phyloP scores from a whole-genome alignment of 2,329 filamentous ascomycete species.

The Aspergillus luchuensis region DNA sequence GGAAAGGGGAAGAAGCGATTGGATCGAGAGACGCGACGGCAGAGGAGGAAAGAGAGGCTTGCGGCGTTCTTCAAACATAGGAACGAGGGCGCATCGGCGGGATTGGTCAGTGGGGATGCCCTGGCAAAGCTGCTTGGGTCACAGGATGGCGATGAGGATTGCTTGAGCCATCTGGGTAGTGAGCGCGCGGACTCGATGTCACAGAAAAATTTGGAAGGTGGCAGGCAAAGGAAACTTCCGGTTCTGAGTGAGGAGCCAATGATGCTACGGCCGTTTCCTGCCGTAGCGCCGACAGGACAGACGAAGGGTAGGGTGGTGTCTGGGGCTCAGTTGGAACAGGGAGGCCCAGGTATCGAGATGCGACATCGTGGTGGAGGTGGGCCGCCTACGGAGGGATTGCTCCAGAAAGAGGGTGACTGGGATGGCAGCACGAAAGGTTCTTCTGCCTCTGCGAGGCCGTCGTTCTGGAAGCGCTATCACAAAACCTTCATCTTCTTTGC shows the following conservation, averaged over 20 bases:
- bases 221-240: slow-evolving; percentile 30
- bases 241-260: slow-evolving; percentile 25
- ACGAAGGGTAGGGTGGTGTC: slow-evolving; percentile 68
- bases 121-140: slow-evolving; percentile 68
- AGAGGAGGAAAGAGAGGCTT: slow-evolving; percentile 27
- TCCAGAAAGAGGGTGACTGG: slow-evolving; percentile 50
- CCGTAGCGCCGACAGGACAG: slow-evolving; percentile 41
- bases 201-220: slow-evolving; percentile 24
- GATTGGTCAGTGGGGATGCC: slow-evolving; percentile 55
- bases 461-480: slow-evolving; percentile 45
- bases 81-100: slow-evolving; percentile 46
- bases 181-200: slow-evolving; percentile 19
- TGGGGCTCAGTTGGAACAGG: slow-evolving; percentile 70
- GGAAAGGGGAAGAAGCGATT: slow-evolving; percentile 8
- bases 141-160: slow-evolving; percentile 59
- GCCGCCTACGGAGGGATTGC: slow-evolving; percentile 48
- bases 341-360: slow-evolving; percentile 53
- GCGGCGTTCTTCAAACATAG: slow-evolving; percentile 38
- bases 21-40: slow-evolving; percentile 26
- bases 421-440: slow-evolving; percentile 33
- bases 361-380: slow-evolving; percentile 43
- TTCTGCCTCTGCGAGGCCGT: slow-evolving; percentile 8
- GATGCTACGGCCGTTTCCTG: slow-evolving; percentile 23
- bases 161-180: slow-evolving; percentile 47
- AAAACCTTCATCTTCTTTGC: slow-evolving; percentile 59